Percentiles rank a stretch among this genome's conserved stretches.
phyloP scores from a whole-genome alignment of 768 basidiomycete genomes.

The Serpula lacrymans region DNA sequence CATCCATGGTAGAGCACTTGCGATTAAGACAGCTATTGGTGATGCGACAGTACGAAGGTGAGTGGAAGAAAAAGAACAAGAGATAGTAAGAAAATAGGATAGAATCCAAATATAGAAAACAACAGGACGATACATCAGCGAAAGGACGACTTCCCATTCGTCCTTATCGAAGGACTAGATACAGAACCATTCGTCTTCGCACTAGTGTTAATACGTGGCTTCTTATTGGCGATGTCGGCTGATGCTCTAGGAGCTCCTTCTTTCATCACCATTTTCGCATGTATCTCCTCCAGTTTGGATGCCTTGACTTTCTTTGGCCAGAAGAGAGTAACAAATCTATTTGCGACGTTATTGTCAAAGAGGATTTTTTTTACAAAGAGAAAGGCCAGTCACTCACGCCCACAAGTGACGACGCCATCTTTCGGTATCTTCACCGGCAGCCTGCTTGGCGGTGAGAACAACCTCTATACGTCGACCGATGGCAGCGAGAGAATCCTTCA shows the following conservation, averaged over 20 bases:
- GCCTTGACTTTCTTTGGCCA: slow-evolving; percentile 98
- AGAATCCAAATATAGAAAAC: slow-evolving; percentile 1
- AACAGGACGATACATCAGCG: slow-evolving; percentile 39
- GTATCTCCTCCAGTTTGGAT: slow-evolving; percentile 89
- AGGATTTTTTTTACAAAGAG: not conserved
- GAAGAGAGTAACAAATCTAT: slow-evolving; percentile 94
- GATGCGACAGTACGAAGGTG: slow-evolving; percentile 19
- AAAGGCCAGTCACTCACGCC: slow-evolving; percentile 67
- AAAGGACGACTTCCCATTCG: slow-evolving; percentile 61
- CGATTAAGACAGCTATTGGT: slow-evolving; percentile 25
- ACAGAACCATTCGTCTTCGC: slow-evolving; percentile 54
- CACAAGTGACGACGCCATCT: slow-evolving; percentile 94
- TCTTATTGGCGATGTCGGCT: slow-evolving; percentile 50
- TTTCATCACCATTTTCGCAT: slow-evolving; percentile 94
- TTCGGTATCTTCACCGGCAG: slow-evolving; percentile 77
- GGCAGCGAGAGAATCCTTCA: slow-evolving; percentile 92
- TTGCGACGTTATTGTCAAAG: too few relatives aligned
- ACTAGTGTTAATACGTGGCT: slow-evolving; percentile 48
- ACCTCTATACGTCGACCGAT: slow-evolving; percentile 90
- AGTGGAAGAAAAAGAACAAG: slow-evolving; percentile 12
- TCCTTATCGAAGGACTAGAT: slow-evolving; percentile 42
- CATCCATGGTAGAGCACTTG: slow-evolving; percentile 17
- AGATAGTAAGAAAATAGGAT: slow-evolving; percentile 21
- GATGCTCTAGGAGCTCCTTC: slow-evolving; percentile 65
- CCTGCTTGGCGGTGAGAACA: slow-evolving; percentile 72